A percentile compares a stretch with the other conserved stretches of the same genome.
Evolutionary conservation across 768 basidiomycete species (phyloP).

Genomic region (Mycena kentingensis): DNA sequence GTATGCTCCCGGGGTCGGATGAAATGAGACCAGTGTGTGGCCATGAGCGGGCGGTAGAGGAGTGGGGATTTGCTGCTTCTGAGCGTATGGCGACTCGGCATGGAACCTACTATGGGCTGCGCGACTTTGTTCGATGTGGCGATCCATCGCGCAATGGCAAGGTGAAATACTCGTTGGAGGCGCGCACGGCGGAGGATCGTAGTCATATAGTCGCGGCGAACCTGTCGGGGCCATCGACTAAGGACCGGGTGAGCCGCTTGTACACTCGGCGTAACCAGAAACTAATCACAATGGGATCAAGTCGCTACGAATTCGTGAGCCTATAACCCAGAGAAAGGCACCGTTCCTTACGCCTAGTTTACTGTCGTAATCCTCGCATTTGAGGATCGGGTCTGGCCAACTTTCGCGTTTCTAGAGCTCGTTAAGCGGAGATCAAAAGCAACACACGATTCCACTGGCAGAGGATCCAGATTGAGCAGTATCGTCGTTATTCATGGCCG

Average conservation of each 20-base stretch:
- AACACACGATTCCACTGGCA: background rate
- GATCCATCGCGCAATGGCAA: constrained; percentile 8
- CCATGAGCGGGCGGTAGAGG: constrained; percentile 21
- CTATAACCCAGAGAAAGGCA: background rate
- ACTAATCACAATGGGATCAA: background rate
- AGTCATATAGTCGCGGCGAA: background rate
- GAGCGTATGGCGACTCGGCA: constrained; percentile 6
- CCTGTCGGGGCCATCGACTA: background rate
- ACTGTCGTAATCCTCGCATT: background rate
- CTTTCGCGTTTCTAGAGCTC: constrained; percentile 6
- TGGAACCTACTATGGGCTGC: background rate
- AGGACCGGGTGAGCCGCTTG: background rate
- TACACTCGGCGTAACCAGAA: background rate
- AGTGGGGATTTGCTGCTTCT: constrained; percentile 21
- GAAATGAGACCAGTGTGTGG: constrained; percentile 21
- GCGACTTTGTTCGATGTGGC: constrained; percentile 6
- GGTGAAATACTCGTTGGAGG: background rate
- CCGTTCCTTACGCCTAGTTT: constrained; percentile 8
- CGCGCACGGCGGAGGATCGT: background rate
- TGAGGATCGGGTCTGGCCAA: constrained; percentile 13
- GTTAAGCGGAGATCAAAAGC: background rate
- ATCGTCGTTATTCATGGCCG: background rate
- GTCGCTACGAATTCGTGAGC: background rate
- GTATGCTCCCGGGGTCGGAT: constrained; percentile 17
- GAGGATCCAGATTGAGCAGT: background rate